Conservation (phyloP, 2,329 filamentous ascomycete species). For the Furcasterigmium furcatum region DNA sequence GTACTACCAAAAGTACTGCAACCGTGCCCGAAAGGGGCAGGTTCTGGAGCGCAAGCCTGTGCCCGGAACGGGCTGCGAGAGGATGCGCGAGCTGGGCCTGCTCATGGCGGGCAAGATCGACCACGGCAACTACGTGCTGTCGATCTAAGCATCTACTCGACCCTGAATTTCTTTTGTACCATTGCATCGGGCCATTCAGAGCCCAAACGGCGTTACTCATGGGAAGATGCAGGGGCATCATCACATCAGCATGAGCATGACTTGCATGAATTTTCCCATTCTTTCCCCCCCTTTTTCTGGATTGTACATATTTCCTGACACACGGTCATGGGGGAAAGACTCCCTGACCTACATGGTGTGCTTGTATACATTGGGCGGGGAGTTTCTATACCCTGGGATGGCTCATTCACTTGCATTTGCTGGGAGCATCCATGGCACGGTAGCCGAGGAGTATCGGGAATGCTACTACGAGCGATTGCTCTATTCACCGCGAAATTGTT, state of each 20-base stretch:
- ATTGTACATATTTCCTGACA: constrained; percentile 6
- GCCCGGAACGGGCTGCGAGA: constrained; percentile 84
- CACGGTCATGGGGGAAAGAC: background rate
- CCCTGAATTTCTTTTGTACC: constrained; percentile 12
- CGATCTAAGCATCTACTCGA: constrained; percentile 58
- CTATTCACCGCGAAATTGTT: background rate
- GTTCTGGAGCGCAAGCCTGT: constrained; percentile 62
- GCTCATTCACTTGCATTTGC: constrained; percentile 9
- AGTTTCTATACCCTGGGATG: constrained; percentile 12
- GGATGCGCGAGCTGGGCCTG: constrained; percentile 84
- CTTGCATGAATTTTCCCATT: constrained; percentile 15
- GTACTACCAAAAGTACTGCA: constrained; percentile 84
- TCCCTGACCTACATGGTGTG: too few relatives aligned
- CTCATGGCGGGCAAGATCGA: constrained; percentile 80
- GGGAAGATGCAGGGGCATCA: constrained; percentile 8
- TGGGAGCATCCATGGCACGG: constrained; percentile 1
- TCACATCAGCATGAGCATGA: constrained; percentile 15
- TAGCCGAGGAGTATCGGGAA: background rate
- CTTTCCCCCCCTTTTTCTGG: constrained; percentile 13
- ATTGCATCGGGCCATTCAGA: background rate
- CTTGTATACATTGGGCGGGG: too few relatives aligned
- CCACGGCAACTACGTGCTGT: constrained; percentile 74
- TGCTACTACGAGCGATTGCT: background rate
- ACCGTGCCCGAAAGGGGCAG: constrained; percentile 71
- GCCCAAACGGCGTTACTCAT: constrained; percentile 10